Percentiles rank a stretch among this genome's conserved stretches.
Conservation (phyloP, 1,284 basidiomycete species). For the Irpex lacteus region DNA sequence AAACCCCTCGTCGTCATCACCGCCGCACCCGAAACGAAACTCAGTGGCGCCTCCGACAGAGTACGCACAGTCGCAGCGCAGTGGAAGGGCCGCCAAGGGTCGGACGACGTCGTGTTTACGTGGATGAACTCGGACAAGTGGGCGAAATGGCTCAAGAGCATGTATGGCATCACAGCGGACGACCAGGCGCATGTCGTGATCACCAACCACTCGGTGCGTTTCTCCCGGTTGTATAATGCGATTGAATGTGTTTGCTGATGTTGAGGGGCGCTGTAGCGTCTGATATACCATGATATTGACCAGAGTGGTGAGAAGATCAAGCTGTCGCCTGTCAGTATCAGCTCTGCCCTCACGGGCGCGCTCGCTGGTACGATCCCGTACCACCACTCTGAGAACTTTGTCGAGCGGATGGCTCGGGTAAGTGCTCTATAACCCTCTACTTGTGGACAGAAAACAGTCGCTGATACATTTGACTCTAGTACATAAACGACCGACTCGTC, state of each 20-base stretch:
- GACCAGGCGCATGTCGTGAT: conserved; percentile 61
- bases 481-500: conserved; percentile 48
- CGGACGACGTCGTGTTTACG: conserved; percentile 73
- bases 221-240: background rate
- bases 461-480: conserved; percentile 30
- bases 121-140: conserved; percentile 84
- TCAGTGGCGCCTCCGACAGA: conserved; percentile 41
- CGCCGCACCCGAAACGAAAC: conserved; percentile 39
- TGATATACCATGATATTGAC: conserved; percentile 69
- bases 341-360: conserved; percentile 70
- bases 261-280: conserved; percentile 37
- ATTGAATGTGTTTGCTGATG: background rate
- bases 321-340: conserved; percentile 57
- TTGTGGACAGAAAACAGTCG: too few species aligned
- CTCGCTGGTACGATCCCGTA: conserved; percentile 51
- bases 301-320: conserved; percentile 47
- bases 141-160: conserved; percentile 84
- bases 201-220: conserved; percentile 73
- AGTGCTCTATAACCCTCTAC: conserved; percentile 25
- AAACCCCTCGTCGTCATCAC: conserved; percentile 77
- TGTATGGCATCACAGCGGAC: conserved; percentile 62
- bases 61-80: conserved; percentile 56
- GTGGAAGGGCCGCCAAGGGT: conserved; percentile 53
- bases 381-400: conserved; percentile 66
- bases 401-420: conserved; percentile 69